These are phyloP conservation scores for Beta lomatogona DNA, from an alignment of 179 eudicot species.

Conservation along the genomic window DNA sequence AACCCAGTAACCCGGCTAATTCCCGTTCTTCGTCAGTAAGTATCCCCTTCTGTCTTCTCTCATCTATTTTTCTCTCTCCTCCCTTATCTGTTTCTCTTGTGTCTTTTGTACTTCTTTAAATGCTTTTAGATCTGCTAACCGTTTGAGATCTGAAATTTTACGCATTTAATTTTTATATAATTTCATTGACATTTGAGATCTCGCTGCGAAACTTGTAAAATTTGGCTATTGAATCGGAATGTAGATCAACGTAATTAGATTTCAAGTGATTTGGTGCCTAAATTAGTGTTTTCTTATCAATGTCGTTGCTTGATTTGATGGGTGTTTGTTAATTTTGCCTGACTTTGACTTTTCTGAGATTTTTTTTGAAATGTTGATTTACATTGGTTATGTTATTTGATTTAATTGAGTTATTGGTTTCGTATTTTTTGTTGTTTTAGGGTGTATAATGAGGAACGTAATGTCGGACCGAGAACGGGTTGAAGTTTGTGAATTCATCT, in stretches of 20 bases:
- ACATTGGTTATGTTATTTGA: neutral
- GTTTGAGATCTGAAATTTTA: slow-evolving; percentile 25
- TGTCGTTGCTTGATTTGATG: neutral
- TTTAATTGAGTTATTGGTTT: slow-evolving; percentile 28
- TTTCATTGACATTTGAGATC: slow-evolving; percentile 23
- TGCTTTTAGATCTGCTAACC: slow-evolving; percentile 20
- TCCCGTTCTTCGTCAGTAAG: slow-evolving; percentile 50
- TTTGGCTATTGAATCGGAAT: slow-evolving; percentile 10
- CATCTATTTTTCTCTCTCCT: neutral
- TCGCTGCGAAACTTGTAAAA: neutral
- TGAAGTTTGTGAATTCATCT: slow-evolving; percentile 22
- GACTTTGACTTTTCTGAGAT: slow-evolving; percentile 22
- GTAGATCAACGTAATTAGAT: neutral
- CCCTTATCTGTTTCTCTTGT: slow-evolving; percentile 15
- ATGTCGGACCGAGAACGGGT: slow-evolving; percentile 16
- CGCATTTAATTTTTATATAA: neutral
- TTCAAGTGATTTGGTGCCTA: neutral
- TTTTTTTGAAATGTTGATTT: slow-evolving; percentile 8
- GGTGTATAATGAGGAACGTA: slow-evolving; percentile 21
- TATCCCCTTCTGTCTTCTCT: slow-evolving; percentile 13
- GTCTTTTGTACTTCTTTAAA: slow-evolving; percentile 6
- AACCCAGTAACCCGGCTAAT: slow-evolving; percentile 40
- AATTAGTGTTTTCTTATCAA: neutral
- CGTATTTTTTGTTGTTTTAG: slow-evolving; percentile 24
- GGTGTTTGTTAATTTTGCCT: slow-evolving; percentile 9